These are phyloP conservation scores for Isatis tinctoria DNA, from an alignment of 345 rosid genomes.

Conservation along the genomic window DNA sequence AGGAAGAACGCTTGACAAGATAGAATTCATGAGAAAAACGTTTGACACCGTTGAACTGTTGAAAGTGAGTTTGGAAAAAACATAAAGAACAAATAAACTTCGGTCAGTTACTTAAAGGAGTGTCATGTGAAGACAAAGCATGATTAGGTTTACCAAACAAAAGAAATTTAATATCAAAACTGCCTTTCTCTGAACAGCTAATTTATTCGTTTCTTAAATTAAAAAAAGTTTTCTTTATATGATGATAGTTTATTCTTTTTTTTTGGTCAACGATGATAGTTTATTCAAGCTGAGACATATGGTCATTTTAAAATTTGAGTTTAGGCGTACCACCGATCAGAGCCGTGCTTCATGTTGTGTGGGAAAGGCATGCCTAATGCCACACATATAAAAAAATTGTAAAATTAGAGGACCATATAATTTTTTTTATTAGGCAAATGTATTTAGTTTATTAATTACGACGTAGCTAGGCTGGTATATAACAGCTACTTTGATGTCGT, in stretches of 20 bases:
- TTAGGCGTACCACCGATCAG: background rate
- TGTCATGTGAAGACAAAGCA: background rate
- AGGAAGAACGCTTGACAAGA: conserved; percentile 34
- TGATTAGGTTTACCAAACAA: background rate
- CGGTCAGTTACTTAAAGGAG: background rate
- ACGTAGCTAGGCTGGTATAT: no score
- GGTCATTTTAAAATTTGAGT: conserved; percentile 1
- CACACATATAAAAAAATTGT: background rate
- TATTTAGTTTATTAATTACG: background rate
- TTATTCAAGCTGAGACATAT: background rate
- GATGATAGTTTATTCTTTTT: no score
- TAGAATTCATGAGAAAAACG: conserved; percentile 32
- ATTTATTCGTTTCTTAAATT: background rate
- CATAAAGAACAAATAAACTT: background rate
- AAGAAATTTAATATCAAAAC: background rate
- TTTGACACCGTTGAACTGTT: background rate
- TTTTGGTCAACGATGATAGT: no score
- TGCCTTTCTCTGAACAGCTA: background rate
- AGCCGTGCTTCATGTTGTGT: background rate
- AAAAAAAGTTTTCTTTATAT: background rate
- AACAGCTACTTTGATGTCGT: no score
- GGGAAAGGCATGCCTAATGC: conserved; percentile 1
- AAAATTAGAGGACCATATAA: background rate
- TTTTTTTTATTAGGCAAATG: background rate
- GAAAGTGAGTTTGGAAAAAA: background rate